Evolutionary conservation across 2,329 filamentous ascomycete species (phyloP).

Genomic region (Aspergillus jensenii): DNA sequence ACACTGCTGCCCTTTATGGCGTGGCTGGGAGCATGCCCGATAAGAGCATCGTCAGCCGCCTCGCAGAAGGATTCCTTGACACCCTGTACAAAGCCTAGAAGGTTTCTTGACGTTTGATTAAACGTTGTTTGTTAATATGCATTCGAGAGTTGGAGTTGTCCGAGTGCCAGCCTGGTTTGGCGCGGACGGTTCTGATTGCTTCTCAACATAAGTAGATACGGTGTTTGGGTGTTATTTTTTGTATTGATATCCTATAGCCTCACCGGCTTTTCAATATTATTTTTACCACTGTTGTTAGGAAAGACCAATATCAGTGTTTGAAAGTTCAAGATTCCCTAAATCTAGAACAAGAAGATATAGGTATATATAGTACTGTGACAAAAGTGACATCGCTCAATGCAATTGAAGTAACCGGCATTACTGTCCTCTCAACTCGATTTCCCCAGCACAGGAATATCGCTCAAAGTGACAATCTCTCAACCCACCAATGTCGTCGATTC

Average conservation of each 20-base stretch:
- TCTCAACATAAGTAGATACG: slow-evolving; percentile 10
- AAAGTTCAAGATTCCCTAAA: not conserved
- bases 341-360: not conserved
- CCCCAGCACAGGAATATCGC: not conserved
- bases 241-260: slow-evolving; percentile 1
- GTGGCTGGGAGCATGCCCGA: slow-evolving; percentile 94
- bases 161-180: not conserved
- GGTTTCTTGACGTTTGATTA: not conserved
- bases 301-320: not conserved
- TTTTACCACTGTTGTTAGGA: not conserved
- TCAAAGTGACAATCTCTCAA: not conserved
- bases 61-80: slow-evolving; percentile 89
- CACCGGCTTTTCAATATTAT: slow-evolving; percentile 5
- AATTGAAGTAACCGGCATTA: slow-evolving; percentile 7
- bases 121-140: slow-evolving; percentile 15
- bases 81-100: slow-evolving; percentile 80
- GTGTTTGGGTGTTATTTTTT: slow-evolving; percentile 12
- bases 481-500: slow-evolving; percentile 1
- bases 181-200: not conserved
- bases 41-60: slow-evolving; percentile 87
- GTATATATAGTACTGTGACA: slow-evolving; percentile 14
- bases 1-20: slow-evolving; percentile 87
- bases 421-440: not conserved
- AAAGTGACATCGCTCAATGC: slow-evolving; percentile 20
- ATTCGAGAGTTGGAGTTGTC: slow-evolving; percentile 1